phyloP scores from a whole-genome alignment of 2,329 filamentous ascomycete genomes.

The Lasiodiplodia hormozganensis region DNA sequence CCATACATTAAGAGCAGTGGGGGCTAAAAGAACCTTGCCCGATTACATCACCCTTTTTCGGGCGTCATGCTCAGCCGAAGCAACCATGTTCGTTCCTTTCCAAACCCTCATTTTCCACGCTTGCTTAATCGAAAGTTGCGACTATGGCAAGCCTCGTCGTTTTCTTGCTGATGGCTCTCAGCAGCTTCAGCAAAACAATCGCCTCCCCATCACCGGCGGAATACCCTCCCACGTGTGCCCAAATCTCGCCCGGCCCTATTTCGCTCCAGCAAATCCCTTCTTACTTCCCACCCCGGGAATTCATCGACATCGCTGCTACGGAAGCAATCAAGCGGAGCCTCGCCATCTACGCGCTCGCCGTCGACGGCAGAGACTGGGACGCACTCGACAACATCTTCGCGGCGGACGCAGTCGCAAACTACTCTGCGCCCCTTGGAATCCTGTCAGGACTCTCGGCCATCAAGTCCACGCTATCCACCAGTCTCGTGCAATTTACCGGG shows the following conservation, averaged over 20 bases:
- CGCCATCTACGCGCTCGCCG: constrained; percentile 32
- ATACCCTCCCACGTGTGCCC: not conserved
- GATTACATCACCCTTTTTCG: not conserved
- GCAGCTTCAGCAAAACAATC: not conserved
- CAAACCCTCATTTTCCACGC: not conserved
- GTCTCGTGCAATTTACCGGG: not conserved
- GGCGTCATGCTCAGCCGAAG: not conserved
- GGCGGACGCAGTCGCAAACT: constrained; percentile 32
- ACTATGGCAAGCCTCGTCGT: not conserved
- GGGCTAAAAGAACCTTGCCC: not conserved
- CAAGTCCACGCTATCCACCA: constrained; percentile 16
- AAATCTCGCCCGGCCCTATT: not conserved
- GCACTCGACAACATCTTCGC: constrained; percentile 32
- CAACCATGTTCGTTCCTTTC: not conserved
- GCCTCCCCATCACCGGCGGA: not conserved
- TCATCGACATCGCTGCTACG: not conserved
- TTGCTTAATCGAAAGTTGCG: not conserved
- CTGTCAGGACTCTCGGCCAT: constrained; percentile 21
- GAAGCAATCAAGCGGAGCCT: constrained; percentile 32
- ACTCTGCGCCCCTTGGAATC: constrained; percentile 31
- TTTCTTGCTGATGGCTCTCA: not conserved
- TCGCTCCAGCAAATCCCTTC: not conserved
- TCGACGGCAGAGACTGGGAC: constrained; percentile 34
- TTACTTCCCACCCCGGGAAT: not conserved
- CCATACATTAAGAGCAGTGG: not conserved